Evolutionary conservation across 1,284 basidiomycete species (phyloP).

Genomic region (Grifola frondosa): DNA sequence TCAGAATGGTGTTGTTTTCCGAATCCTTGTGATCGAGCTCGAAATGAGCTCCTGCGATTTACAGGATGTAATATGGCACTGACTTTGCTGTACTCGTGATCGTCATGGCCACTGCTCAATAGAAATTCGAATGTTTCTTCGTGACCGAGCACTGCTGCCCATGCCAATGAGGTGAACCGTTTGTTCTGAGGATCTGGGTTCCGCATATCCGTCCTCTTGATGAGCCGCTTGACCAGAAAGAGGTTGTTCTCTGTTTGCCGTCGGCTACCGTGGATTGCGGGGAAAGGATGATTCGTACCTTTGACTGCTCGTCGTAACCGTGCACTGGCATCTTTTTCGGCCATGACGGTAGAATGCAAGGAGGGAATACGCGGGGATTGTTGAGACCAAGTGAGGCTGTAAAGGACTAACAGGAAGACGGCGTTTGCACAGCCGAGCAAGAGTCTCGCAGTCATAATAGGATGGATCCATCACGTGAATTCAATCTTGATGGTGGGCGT

Average conservation of each 20-base stretch:
- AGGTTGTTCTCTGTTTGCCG: slow-evolving; percentile 80
- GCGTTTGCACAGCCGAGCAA: slow-evolving; percentile 23
- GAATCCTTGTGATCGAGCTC: slow-evolving; percentile 58
- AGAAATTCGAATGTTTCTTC: slow-evolving; percentile 91
- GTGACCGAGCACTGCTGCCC: slow-evolving; percentile 82
- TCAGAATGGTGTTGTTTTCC: slow-evolving; percentile 88
- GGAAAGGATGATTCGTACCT: slow-evolving; percentile 43
- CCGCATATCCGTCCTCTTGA: slow-evolving; percentile 81
- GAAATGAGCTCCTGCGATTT: background rate
- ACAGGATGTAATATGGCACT: slow-evolving; percentile 28
- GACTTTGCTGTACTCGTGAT: slow-evolving; percentile 86
- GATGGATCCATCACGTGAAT: too few species aligned
- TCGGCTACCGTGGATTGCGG: slow-evolving; percentile 16
- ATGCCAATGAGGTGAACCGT: slow-evolving; percentile 83
- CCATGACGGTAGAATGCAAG: slow-evolving; percentile 45
- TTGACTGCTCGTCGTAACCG: slow-evolving; percentile 79
- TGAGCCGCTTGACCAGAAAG: slow-evolving; percentile 80
- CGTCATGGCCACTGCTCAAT: slow-evolving; percentile 82
- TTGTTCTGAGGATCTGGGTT: slow-evolving; percentile 78
- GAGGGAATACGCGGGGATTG: slow-evolving; percentile 10
- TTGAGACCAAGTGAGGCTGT: slow-evolving; percentile 14
- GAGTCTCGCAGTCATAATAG: too few species aligned
- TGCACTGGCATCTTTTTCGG: slow-evolving; percentile 75
- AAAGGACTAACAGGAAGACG: slow-evolving; percentile 18
- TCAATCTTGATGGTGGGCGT: too few species aligned